Base-by-base conservation (phyloP, 306 rosid genomes). In the Sicyos baderoa region DNA sequence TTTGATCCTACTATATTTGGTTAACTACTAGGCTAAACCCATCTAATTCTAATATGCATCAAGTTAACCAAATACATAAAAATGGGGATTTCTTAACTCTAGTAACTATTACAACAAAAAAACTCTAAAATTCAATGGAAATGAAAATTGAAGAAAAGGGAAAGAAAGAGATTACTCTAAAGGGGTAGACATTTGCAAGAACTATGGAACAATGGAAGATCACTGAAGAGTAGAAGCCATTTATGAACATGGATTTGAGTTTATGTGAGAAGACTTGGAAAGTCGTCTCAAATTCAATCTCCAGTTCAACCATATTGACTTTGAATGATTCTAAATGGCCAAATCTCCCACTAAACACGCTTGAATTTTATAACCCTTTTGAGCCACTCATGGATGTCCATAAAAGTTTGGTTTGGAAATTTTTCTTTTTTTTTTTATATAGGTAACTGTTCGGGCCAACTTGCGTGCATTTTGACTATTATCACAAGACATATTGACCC, bases 131-230 rank as follows among this genome's bases (percentile, higher is more conserved):
- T 68, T 45, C 14, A 9, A 70, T 9, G 48, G 55, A 48, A 76
- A 58, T 17, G 11, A 51, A 51, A 42, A 44, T 57, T 21, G 47
- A 29, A 66, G n/a, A 47, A 19, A 29, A 44, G 19, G 49, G 72
- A 54, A 23, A 7, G 19, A 15, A 72, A 44, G 70, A 56, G 67
- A 77, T 72, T 75, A 85, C 96, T 89, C 91, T 65, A 77, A 87
- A 65, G 94, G 94, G 50, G 96, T 71, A 79, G 96, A 82, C 96
- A 89, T 77, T 76, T 79, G 72, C 40, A n/a, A 50, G 32, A 73
- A 66, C 37, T 6, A 44, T 37, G 72, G 63, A 68, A 54, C 35
- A 19, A 3, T 22, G 54, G 54, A 66, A 18, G 11, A 44, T 19
- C 53, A 64, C 2, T 19, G 70, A 27, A 19, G n/a, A 6, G 27